Percentiles rank a stretch among this genome's conserved stretches.
Evolutionary conservation across 305 asterid genomes (phyloP).

Genomic region (Stenogyne calaminthoides): DNA sequence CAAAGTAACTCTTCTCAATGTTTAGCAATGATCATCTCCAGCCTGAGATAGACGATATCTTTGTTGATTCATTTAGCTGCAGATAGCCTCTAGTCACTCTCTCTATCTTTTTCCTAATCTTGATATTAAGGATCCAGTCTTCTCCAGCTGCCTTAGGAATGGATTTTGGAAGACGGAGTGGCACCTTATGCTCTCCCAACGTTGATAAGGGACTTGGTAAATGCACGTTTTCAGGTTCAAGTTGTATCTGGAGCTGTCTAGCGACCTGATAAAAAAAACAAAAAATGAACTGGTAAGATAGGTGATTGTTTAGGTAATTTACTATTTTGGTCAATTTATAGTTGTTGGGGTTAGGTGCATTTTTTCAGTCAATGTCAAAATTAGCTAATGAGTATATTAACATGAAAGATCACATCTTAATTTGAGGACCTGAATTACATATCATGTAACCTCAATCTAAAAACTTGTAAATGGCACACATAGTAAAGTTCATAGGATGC

Average conservation of each 20-base stretch:
- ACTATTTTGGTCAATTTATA: neutral
- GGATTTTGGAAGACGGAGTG: constrained; percentile 77
- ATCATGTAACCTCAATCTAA: neutral
- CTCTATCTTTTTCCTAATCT: constrained; percentile 50
- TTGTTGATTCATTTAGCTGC: constrained; percentile 10
- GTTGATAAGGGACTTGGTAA: constrained; percentile 64
- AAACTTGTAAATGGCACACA: neutral
- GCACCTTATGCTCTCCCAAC: constrained; percentile 82
- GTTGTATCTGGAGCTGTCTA: constrained; percentile 71
- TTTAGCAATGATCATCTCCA: constrained; percentile 2
- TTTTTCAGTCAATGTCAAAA: neutral
- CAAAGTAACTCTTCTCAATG: neutral
- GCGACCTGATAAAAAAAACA: constrained; percentile 46
- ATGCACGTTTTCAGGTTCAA: constrained; percentile 74
- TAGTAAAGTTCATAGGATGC: neutral
- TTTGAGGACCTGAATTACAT: neutral
- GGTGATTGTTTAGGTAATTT: neutral
- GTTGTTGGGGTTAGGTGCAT: neutral
- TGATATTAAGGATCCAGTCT: constrained; percentile 53
- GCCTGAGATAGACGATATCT: constrained; percentile 10
- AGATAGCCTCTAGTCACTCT: constrained; percentile 20
- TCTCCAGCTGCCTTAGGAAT: constrained; percentile 64
- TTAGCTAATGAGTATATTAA: neutral
- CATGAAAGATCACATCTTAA: neutral
- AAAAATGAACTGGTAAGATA: neutral